Evolutionary conservation across 2,329 filamentous ascomycete genomes (phyloP).

Genomic region (Diplodia corticola): DNA sequence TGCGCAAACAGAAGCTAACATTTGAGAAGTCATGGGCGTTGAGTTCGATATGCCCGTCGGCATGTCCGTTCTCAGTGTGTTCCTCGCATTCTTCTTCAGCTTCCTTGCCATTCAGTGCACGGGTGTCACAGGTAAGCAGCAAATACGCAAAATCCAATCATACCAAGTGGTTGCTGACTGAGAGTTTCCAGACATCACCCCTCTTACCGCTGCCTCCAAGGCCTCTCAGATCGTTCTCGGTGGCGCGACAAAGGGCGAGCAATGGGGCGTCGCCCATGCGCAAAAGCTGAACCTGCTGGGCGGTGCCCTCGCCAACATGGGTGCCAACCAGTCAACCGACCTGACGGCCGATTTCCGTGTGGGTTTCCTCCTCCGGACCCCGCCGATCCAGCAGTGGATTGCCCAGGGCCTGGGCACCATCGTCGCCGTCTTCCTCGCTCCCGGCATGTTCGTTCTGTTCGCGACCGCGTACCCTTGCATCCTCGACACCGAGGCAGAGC

Average conservation of each 20-base stretch:
- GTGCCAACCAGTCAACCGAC: constrained; percentile 41
- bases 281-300: constrained; percentile 67
- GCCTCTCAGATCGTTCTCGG: constrained; percentile 69
- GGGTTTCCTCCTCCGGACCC: constrained; percentile 66
- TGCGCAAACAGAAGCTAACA: background rate
- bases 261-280: constrained; percentile 52
- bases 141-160: background rate
- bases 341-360: constrained; percentile 60
- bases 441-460: constrained; percentile 68
- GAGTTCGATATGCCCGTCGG: constrained; percentile 60
- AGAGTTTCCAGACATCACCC: constrained; percentile 54
- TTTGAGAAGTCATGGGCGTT: constrained; percentile 47
- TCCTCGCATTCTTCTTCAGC: constrained; percentile 62
- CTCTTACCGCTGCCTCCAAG: constrained; percentile 66
- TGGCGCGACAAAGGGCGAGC: constrained; percentile 59
- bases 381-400: constrained; percentile 65
- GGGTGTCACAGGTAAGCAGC: constrained; percentile 48
- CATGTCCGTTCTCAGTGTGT: constrained; percentile 56
- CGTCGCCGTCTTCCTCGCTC: constrained; percentile 66
- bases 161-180: background rate
- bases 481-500: constrained; percentile 48
- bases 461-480: constrained; percentile 69
- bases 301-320: constrained; percentile 49
- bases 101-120: constrained; percentile 63
- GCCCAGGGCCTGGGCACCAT: constrained; percentile 64